Base-by-base conservation (phyloP, 106 monocot species). In the Xerophyta viscosa region DNA sequence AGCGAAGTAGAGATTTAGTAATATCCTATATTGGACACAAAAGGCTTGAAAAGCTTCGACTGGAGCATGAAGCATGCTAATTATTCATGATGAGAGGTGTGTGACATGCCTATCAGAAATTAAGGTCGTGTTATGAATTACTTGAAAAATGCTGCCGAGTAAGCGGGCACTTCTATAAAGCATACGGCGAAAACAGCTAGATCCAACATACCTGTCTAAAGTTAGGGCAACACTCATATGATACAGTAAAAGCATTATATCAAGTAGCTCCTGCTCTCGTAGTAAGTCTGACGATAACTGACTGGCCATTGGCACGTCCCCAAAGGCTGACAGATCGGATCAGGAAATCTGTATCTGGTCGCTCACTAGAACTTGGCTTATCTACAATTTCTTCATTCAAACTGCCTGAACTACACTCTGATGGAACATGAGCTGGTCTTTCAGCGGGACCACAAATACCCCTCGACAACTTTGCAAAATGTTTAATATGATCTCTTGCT, bases 201-300 rank as follows among this genome's bases (percentile, higher is more conserved):
- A 11, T 11, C 5, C 15, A 9, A 67, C 70, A 71, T 63, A 68
- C 93, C 93, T 84, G 80, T 70, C 84, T 81, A 59, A 85, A 85
- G 41, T 76, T 78, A 41, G 84, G 84, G 94, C 60, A 56, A 96
- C 81, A 61, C 80, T 84, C 41, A 96, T 51, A 66, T 96, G 84
- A 57, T 84, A 96, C 25, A 96, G 41, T 48, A 88, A 60, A 18
- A 96, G 61, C 81, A 96, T 80, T 13, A 63, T 26, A 72, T 96
- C 88, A 45, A 96, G 81, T 24, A 96, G 50, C 54, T 96, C 94
- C 58, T 96, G 88, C 42, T 88, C 84, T 56, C 64, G 64, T 52
- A 88, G 64, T 27, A 68, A 48, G 37, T 72, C 94, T 22, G 76
- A 76, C 37, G 88, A 88, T 39, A 33, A 61, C 43, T 75, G 58